These are phyloP conservation scores for Pythium sp. DNA, from an alignment of 352 stramenopile genomes.

Conservation along the genomic window DNA sequence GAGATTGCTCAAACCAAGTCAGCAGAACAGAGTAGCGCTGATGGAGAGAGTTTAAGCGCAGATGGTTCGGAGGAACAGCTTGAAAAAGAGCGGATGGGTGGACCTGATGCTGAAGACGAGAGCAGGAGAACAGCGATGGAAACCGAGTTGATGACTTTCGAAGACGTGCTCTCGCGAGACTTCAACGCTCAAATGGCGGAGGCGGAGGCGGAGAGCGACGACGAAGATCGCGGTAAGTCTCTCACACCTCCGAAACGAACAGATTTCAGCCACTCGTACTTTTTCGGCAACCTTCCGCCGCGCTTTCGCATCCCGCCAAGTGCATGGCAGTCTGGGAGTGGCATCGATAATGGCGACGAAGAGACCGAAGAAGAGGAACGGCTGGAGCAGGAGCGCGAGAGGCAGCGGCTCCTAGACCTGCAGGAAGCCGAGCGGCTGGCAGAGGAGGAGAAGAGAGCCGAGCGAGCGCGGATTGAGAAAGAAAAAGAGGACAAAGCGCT, in stretches of 20 bases:
- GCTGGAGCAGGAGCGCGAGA: constrained; percentile 51
- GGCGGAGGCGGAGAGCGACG: constrained; percentile 38
- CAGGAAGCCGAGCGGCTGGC: constrained; percentile 57
- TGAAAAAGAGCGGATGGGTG: constrained; percentile 2
- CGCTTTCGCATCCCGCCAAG: constrained; percentile 41
- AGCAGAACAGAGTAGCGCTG: constrained; percentile 13
- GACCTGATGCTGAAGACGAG: constrained; percentile 8
- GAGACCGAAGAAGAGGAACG: constrained; percentile 69
- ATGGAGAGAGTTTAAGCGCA: constrained; percentile 4
- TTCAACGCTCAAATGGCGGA: constrained; percentile 21
- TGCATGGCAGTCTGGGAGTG: constrained; percentile 53
- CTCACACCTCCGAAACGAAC: constrained; percentile 52
- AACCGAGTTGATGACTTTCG: constrained; percentile 24
- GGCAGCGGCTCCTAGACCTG: constrained; percentile 55
- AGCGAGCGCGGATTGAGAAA: constrained; percentile 52
- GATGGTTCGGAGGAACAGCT: neutral
- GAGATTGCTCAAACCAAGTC: constrained; percentile 16
- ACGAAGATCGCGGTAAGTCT: constrained; percentile 39
- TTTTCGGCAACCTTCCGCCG: constrained; percentile 60
- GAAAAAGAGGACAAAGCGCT: constrained; percentile 60
- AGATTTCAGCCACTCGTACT: constrained; percentile 69
- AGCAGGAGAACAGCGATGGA: constrained; percentile 20
- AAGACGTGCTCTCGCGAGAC: constrained; percentile 37
- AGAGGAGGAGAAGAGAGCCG: constrained; percentile 48
- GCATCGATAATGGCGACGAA: constrained; percentile 71